Conservation (phyloP, 192 early-diverging fungal species). For the Phlyctochytrium arcticum region DNA sequence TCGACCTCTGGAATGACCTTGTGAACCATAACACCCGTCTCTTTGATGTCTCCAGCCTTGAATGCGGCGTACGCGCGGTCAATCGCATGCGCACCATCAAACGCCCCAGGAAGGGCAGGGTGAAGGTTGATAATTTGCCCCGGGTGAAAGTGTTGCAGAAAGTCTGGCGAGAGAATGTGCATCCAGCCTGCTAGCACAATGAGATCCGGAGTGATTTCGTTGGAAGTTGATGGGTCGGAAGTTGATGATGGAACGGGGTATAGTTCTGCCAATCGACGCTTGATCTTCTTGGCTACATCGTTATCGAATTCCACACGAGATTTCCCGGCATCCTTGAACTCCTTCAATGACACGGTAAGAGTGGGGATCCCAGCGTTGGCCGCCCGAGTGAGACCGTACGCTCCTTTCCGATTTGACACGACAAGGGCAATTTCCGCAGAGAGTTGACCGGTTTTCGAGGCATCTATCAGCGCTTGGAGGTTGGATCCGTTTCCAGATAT, state of each 20-base stretch:
- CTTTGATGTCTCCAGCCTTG: conserved; percentile 57
- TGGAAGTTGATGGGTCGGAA: no score
- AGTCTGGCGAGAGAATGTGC: conserved; percentile 91
- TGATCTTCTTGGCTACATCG: conserved; percentile 62
- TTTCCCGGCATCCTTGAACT: conserved; percentile 76
- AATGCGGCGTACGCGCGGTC: conserved; percentile 90
- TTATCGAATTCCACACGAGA: conserved; percentile 85
- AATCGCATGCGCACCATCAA: conserved; percentile 97
- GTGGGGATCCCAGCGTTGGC: conserved; percentile 78
- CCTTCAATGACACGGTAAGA: conserved; percentile 72
- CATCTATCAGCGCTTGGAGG: conserved; percentile 94
- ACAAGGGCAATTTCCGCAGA: conserved; percentile 71
- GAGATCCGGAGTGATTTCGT: conserved; percentile 60
- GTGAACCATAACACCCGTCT: conserved; percentile 72
- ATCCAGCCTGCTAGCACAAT: conserved; percentile 96
- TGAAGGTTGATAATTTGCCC: conserved; percentile 89
- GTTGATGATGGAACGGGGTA: no score
- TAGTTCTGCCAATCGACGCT: conserved; percentile 1
- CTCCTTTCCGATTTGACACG: conserved; percentile 80
- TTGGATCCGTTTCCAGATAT: conserved; percentile 95
- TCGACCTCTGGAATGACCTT: conserved; percentile 95
- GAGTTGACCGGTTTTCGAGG: conserved; percentile 43
- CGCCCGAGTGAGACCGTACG: conserved; percentile 90
- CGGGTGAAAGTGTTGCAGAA: conserved; percentile 66
- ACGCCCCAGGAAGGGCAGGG: conserved; percentile 91